Percentiles rank a stretch among this genome's conserved stretches.
Conservation (phyloP, 768 basidiomycete genomes). For the Mycena sanguinolenta region DNA sequence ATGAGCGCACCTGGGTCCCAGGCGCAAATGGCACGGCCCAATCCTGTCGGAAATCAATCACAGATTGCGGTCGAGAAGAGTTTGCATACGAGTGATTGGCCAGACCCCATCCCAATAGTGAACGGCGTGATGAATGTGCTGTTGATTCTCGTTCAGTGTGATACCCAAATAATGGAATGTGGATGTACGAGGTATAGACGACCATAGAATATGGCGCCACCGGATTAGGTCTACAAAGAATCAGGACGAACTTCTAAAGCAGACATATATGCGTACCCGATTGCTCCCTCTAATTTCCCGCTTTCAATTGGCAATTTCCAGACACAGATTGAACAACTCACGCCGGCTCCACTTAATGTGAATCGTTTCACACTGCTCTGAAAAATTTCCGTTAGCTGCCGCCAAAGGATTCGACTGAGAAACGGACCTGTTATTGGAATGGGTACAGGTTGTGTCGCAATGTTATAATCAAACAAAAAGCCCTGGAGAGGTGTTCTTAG, state of each 20-base stretch:
- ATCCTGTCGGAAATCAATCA: slow-evolving; percentile 46
- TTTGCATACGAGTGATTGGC: slow-evolving; percentile 26
- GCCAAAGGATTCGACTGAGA: no score
- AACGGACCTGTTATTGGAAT: slow-evolving; percentile 51
- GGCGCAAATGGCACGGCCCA: slow-evolving; percentile 66
- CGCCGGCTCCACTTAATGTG: slow-evolving; percentile 52
- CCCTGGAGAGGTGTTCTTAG: slow-evolving; percentile 42
- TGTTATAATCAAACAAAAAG: slow-evolving; percentile 54
- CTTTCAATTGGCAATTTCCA: background rate
- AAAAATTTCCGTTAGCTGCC: background rate
- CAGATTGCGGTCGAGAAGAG: background rate
- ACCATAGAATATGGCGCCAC: slow-evolving; percentile 64
- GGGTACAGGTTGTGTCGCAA: slow-evolving; percentile 41
- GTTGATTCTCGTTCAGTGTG: background rate
- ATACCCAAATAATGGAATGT: background rate
- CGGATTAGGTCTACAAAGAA: background rate
- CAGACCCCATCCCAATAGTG: background rate
- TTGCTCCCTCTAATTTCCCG: slow-evolving; percentile 16
- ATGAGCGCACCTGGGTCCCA: slow-evolving; percentile 52
- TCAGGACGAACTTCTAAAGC: background rate
- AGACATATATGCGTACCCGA: slow-evolving; percentile 18
- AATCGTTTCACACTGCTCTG: slow-evolving; percentile 56
- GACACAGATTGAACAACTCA: slow-evolving; percentile 38
- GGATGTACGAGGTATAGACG: slow-evolving; percentile 61
- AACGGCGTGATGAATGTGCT: slow-evolving; percentile 59